Evolutionary conservation across 352 stramenopile species (phyloP).

Genomic region (Phytophthora rubi): DNA sequence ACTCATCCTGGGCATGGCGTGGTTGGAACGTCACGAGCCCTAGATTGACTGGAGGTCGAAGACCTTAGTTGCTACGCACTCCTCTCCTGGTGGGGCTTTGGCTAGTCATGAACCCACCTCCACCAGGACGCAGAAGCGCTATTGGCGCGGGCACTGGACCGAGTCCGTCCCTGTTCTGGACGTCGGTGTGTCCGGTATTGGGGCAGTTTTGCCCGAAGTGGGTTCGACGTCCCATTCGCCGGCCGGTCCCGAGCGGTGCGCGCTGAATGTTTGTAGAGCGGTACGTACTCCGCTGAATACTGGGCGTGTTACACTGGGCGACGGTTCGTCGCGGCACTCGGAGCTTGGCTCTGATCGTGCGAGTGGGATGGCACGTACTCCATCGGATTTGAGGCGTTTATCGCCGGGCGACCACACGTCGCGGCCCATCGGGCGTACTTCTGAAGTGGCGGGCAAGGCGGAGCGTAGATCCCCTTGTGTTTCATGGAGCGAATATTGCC

Average conservation of each 20-base stretch:
- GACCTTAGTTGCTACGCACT: conserved; percentile 4
- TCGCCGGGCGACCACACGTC: too few relatives aligned
- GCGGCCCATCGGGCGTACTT: too few relatives aligned
- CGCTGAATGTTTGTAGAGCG: background rate
- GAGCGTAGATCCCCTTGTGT: too few relatives aligned
- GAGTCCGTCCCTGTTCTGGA: conserved; percentile 1
- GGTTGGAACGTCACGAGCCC: conserved; percentile 11
- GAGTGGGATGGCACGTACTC: too few relatives aligned
- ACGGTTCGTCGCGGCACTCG: too few relatives aligned
- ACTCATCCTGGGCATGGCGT: conserved; percentile 31
- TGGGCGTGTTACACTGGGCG: background rate
- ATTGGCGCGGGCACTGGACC: conserved; percentile 11
- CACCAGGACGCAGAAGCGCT: conserved; percentile 6
- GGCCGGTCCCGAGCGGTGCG: background rate
- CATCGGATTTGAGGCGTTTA: too few relatives aligned
- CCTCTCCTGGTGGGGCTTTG: conserved; percentile 6
- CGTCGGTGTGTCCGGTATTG: background rate
- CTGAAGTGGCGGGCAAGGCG: too few relatives aligned
- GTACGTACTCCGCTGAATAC: background rate
- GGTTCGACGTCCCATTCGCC: background rate
- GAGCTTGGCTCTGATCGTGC: too few relatives aligned
- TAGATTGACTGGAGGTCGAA: conserved; percentile 22
- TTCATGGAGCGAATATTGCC: too few relatives aligned
- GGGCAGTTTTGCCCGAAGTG: background rate
- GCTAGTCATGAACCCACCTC: conserved; percentile 15